A percentile compares a stretch with the other conserved stretches of the same genome.
These are phyloP conservation scores for Diplotaxis tenuifolia DNA, from an alignment of 345 rosid species.

Conservation along the genomic window DNA sequence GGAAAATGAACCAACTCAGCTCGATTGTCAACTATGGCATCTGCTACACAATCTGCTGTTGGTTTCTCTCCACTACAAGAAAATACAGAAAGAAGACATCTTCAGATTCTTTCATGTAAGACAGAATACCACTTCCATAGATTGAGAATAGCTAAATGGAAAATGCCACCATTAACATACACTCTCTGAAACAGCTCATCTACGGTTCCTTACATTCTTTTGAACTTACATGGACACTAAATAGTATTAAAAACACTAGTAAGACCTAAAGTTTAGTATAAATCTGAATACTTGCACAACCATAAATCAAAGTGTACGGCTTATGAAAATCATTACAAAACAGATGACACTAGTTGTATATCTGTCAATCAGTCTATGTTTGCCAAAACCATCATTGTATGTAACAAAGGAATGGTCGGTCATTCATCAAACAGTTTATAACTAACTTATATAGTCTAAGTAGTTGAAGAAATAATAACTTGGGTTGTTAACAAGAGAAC, in stretches of 20 bases:
- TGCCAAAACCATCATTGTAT: neutral
- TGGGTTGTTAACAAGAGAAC: neutral
- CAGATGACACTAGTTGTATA: neutral
- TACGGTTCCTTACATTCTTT: neutral
- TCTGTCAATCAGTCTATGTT: neutral
- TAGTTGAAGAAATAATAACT: neutral
- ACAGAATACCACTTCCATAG: slow-evolving; percentile 3
- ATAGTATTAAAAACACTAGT: neutral
- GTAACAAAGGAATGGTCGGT: neutral
- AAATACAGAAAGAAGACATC: slow-evolving; percentile 8
- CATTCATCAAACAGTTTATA: neutral
- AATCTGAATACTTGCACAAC: neutral
- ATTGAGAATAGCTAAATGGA: neutral
- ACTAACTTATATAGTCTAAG: neutral
- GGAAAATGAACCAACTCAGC: slow-evolving; percentile 91
- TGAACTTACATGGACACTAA: neutral
- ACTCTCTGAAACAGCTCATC: neutral
- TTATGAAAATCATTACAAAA: neutral
- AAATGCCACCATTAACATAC: neutral
- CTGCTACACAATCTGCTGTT: slow-evolving; percentile 75
- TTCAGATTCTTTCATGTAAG: neutral
- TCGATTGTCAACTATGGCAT: slow-evolving; percentile 75
- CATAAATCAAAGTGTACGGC: neutral
- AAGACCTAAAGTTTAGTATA: neutral
- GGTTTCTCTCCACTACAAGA: slow-evolving; percentile 84